These are phyloP conservation scores for Alnus glutinosa DNA, from an alignment of 306 rosid species.

Conservation along the genomic window DNA sequence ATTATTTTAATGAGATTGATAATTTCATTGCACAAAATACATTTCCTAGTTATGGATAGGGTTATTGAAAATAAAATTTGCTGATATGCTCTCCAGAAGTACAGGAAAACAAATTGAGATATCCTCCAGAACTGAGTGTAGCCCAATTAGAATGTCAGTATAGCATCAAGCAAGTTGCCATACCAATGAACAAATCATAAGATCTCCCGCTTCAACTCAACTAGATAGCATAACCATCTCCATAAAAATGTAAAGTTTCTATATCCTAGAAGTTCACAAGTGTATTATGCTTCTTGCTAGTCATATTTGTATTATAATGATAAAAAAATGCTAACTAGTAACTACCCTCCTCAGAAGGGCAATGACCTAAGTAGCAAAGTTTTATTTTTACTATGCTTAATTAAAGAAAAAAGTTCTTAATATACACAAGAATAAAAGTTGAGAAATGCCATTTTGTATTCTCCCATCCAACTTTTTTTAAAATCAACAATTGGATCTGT, in stretches of 20 bases:
- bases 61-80: background rate
- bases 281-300: background rate
- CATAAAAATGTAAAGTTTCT: background rate
- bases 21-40: background rate
- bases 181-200: background rate
- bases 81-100: background rate
- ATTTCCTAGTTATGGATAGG: background rate
- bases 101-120: background rate
- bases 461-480: too few species aligned
- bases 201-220: background rate
- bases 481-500: too few species aligned
- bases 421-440: background rate
- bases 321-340: background rate
- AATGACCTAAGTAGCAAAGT: background rate
- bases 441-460: too few species aligned
- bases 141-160: background rate
- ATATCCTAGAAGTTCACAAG: background rate
- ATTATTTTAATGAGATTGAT: background rate
- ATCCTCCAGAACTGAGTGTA: background rate
- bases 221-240: background rate
- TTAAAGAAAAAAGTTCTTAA: background rate
- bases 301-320: background rate
- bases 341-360: background rate
- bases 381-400: background rate
- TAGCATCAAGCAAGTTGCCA: background rate